These are phyloP conservation scores for Fusarium tupiense DNA, from an alignment of 2,329 filamentous ascomycete genomes.

Conservation along the genomic window DNA sequence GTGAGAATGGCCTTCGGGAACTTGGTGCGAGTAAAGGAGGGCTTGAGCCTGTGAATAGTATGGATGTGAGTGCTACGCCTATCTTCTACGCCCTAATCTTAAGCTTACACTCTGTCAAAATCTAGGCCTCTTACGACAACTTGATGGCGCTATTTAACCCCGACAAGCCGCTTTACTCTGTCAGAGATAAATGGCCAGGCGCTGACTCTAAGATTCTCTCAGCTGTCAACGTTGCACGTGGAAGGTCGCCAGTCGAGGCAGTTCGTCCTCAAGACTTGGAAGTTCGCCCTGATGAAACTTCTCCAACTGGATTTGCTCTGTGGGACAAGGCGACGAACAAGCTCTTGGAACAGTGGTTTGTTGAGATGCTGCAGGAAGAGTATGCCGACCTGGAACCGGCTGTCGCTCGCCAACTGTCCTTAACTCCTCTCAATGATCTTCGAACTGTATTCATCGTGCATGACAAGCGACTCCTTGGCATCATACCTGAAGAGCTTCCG, in stretches of 20 bases:
- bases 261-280: conserved; percentile 13
- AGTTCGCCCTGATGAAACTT: not conserved
- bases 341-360: conserved; percentile 12
- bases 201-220: conserved; percentile 11
- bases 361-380: conserved; percentile 25
- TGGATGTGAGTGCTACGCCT: not conserved
- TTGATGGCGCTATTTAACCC: conserved; percentile 8
- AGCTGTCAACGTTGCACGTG: not conserved
- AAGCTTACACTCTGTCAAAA: not conserved
- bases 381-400: conserved; percentile 4
- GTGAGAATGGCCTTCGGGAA: not conserved
- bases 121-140: not conserved
- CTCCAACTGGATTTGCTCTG: not conserved
- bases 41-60: not conserved
- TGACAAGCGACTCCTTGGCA: conserved; percentile 21
- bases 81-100: too few relatives aligned
- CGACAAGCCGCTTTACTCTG: conserved; percentile 3
- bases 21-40: conserved; percentile 4
- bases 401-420: conserved; percentile 9
- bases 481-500: conserved; percentile 23
- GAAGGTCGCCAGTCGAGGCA: not conserved
- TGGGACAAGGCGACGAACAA: not conserved
- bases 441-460: conserved; percentile 29
- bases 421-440: conserved; percentile 18
- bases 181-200: conserved; percentile 17